Percentiles rank a stretch among this genome's conserved stretches.
These are phyloP conservation scores for Exophiala phaeomuriformis DNA, from an alignment of 2,329 filamentous ascomycete genomes.

Conservation along the genomic window DNA sequence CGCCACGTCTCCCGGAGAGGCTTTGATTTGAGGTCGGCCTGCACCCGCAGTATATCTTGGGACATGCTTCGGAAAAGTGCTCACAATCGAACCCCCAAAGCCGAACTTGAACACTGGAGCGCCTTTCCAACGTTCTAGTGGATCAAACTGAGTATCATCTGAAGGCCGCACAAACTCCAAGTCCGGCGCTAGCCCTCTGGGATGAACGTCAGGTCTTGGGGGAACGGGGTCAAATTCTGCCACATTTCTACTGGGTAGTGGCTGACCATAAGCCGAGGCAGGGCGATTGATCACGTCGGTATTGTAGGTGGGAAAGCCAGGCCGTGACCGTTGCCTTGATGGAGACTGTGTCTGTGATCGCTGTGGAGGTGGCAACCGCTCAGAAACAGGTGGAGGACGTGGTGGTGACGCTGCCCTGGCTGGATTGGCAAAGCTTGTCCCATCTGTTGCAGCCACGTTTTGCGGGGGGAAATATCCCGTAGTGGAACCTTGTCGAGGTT, in stretches of 20 bases:
- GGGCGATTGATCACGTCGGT: constrained; percentile 45
- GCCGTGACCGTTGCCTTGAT: constrained; percentile 45
- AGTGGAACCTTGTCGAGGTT: constrained; percentile 10
- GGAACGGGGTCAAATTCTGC: constrained; percentile 26
- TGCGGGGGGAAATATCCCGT: constrained; percentile 7
- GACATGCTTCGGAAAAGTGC: constrained; percentile 80
- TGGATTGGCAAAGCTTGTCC: constrained; percentile 14
- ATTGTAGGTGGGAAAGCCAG: constrained; percentile 37
- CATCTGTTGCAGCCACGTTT: constrained; percentile 25
- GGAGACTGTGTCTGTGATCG: constrained; percentile 55
- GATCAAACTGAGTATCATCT: constrained; percentile 58
- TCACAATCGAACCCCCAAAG: constrained; percentile 72
- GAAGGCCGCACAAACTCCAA: constrained; percentile 51
- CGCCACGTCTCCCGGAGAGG: constrained; percentile 73
- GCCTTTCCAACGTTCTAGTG: constrained; percentile 83
- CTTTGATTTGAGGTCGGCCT: constrained; percentile 67
- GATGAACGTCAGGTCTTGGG: constrained; percentile 30
- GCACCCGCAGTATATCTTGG: constrained; percentile 76
- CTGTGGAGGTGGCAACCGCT: constrained; percentile 34
- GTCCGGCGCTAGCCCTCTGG: constrained; percentile 42
- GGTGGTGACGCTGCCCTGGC: constrained; percentile 35
- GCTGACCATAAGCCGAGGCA: constrained; percentile 47
- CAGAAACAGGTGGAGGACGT: constrained; percentile 22
- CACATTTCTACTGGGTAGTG: constrained; percentile 29
- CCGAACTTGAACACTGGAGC: constrained; percentile 82